Conservation (phyloP, 345 rosid species). For the Jatropha curcas region DNA sequence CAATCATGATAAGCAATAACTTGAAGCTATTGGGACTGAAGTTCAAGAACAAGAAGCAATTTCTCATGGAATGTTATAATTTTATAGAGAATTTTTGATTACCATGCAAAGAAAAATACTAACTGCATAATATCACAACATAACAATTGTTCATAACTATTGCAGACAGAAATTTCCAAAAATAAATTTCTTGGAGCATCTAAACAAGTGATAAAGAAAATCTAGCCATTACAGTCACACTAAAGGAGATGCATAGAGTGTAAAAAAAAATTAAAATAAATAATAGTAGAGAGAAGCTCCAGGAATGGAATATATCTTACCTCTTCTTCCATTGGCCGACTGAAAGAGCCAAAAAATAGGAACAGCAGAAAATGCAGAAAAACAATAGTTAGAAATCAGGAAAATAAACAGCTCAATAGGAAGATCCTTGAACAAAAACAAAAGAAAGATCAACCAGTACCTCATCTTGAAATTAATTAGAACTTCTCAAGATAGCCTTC, state of each 20-base stretch:
- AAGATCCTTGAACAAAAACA: neutral
- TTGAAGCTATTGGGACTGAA: neutral
- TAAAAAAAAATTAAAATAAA: too few relatives aligned
- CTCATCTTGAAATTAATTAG: slow-evolving; percentile 1
- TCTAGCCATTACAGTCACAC: neutral
- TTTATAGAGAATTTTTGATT: too few relatives aligned
- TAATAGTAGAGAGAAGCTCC: neutral
- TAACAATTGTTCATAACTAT: neutral
- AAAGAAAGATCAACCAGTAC: neutral
- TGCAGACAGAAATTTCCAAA: too few relatives aligned
- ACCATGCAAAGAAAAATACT: neutral
- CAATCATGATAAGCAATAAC: neutral
- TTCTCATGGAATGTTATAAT: neutral
- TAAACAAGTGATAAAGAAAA: neutral
- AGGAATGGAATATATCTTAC: slow-evolving; percentile 6
- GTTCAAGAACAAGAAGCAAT: neutral
- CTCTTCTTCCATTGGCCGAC: slow-evolving; percentile 30
- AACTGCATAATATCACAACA: neutral
- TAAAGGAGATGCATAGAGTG: neutral
- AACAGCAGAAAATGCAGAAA: neutral
- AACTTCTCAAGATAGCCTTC: neutral
- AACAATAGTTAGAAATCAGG: neutral
- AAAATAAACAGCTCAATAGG: neutral
- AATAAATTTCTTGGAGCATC: too few relatives aligned
- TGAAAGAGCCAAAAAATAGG: neutral